A percentile compares a stretch with the other conserved stretches of the same genome.
Evolutionary conservation across 75 land plant genomes (phyloP).

Genomic region (Sequoiadendron giganteum): DNA sequence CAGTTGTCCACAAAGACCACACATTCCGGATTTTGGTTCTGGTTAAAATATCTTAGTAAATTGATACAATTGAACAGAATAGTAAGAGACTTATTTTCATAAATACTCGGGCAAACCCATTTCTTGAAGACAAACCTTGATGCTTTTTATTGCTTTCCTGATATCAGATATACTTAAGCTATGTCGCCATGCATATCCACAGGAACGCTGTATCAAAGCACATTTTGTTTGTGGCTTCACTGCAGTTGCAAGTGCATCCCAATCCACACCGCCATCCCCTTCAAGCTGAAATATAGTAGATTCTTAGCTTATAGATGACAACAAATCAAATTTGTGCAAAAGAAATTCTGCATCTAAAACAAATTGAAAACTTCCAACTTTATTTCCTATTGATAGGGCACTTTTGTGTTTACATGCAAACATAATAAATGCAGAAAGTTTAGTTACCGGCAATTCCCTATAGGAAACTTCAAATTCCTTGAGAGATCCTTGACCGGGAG

Average conservation of each 20-base stretch:
- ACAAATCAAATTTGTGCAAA: background rate
- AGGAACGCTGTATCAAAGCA: constrained; percentile 91
- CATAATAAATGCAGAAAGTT: background rate
- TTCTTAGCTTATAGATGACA: background rate
- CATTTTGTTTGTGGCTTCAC: constrained; percentile 83
- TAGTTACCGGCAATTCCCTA: constrained; percentile 79
- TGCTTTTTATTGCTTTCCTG: constrained; percentile 61
- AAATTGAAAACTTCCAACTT: background rate
- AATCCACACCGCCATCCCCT: constrained; percentile 80
- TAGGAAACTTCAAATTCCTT: constrained; percentile 85
- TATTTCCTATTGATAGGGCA: background rate
- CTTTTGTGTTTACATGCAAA: background rate
- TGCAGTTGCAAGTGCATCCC: constrained; percentile 64
- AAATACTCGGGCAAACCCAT: constrained; percentile 12
- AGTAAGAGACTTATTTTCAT: background rate
- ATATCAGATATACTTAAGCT: constrained; percentile 79
- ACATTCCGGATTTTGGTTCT: constrained; percentile 84
- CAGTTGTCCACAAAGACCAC: constrained; percentile 97
- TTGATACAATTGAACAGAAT: background rate
- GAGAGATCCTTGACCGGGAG: constrained; percentile 69
- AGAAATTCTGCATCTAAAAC: background rate
- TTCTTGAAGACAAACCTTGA: constrained; percentile 52
- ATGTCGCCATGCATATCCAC: constrained; percentile 95
- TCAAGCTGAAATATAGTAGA: constrained; percentile 52
- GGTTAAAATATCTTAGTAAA: constrained; percentile 8